Base-by-base conservation (phyloP, 805 yeast species). In the Ogataea paradorogensis region DNA sequence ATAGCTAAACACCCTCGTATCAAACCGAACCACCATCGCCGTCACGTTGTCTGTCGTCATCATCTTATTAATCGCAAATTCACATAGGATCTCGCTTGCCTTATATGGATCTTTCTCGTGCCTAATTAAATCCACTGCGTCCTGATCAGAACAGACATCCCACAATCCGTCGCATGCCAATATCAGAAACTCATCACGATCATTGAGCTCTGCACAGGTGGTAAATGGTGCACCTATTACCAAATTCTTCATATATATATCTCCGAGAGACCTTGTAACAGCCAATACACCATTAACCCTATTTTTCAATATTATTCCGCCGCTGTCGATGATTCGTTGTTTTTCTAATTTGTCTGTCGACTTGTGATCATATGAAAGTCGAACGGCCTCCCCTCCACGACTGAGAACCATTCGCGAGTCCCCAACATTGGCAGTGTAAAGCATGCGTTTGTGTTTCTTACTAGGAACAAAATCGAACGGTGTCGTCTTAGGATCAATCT, bases 111-210 rank as follows among this genome's bases (percentile, higher is more conserved):
- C 79, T 7, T 53, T 40, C 9, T 76, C 65, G 28, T 72, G 70
- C 33, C 71, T 67, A 4, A 87, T 82, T 50, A 82, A 61, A 40
- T 82, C 82, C 42, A 93, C 85, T 0, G 98, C 98, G 40, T 77
- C 76, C 48, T 78, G 84, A 58, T 93, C 99, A 7, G 80, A 71
- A 36, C 90, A 74, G 4, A 91, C 97, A 61, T 91, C 99, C 98
- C 98, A 91, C 9, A 91, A 66, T 0, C 99, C 99, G 62, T 91
- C 99, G 61, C 98, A 93, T 0, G 97, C 98, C 43, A 91, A 66
- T 35, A 91, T 89, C 55, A 91, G 61, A 56, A 86, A 87, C 51
- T 84, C 84, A 59, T 90, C 96, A 9, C 66, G 69, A 1, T 62
- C 62, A 16, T 71, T 71, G 22, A 93, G 69, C 53, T 81, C 88